phyloP scores from a whole-genome alignment of 805 yeast species.

The Metschnikowia noctiluminum region DNA sequence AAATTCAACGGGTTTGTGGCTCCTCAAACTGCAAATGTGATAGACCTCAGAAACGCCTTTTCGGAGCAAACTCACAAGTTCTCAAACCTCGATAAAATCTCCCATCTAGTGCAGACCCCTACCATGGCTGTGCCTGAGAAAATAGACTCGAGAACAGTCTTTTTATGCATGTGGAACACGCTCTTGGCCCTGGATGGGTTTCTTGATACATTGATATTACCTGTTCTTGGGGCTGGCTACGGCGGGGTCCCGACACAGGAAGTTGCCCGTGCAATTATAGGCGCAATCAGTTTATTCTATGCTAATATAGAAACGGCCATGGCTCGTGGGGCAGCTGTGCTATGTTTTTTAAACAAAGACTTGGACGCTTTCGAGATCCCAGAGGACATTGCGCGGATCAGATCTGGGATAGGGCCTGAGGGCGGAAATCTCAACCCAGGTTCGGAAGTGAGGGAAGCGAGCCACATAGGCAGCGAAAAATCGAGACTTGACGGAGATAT shows the following conservation, averaged over 20 bases:
- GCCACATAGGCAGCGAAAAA: no score
- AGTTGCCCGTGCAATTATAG: conserved; percentile 21
- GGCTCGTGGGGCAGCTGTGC: conserved; percentile 18
- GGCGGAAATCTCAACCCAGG: no score
- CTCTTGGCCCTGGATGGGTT: conserved; percentile 7
- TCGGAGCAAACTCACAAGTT: not conserved
- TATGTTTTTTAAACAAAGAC: conserved; percentile 21
- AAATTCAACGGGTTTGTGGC: conserved; percentile 20
- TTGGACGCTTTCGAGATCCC: conserved; percentile 12
- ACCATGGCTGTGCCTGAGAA: conserved; percentile 27
- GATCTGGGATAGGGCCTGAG: not conserved
- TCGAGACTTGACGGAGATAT: no score
- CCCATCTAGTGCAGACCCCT: conserved; percentile 15
- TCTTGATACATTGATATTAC: conserved; percentile 19
- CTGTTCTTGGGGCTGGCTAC: conserved; percentile 29
- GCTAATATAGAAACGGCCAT: conserved; percentile 11
- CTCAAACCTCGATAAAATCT: conserved; percentile 1
- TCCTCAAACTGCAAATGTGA: conserved; percentile 12
- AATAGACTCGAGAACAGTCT: conserved; percentile 12
- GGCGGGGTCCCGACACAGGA: conserved; percentile 18
- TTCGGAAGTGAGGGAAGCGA: not conserved
- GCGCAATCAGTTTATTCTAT: conserved; percentile 19
- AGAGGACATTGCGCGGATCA: conserved; percentile 3
- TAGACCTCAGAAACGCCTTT: conserved; percentile 12
- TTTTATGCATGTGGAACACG: conserved; percentile 24